Evolutionary conservation across 352 stramenopile species (phyloP), one percentile per base, ranked within the genome.

Genomic region (Phytophthora colocasiae): DNA sequence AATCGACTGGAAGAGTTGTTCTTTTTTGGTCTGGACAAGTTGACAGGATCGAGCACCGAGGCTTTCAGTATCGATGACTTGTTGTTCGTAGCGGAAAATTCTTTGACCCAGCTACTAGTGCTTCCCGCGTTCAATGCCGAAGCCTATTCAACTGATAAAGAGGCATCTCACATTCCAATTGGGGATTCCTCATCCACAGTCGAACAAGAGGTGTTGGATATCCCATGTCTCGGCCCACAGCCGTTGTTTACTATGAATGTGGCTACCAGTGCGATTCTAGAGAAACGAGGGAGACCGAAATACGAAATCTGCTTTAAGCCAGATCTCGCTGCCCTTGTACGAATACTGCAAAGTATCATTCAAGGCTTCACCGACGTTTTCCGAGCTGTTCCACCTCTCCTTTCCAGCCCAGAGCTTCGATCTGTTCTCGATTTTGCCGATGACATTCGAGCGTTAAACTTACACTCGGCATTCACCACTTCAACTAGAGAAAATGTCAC

Each of bases 351-450:
- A 54, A 32, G 47, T 3, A 47, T 77, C 1, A 60, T 91, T 10
- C 52, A 40, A 1, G 66, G 58, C 6, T 81, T 88, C 22, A 72
- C 78, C 0, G 71, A 84, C 31, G 22, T 63, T 2, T 90, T 89
- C 26, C 70, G 67, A 3, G 41, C 61, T 0, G 72, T 91, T n/a
- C 64, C 73, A 2, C 58, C 80, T 1, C 44, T 90, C 4, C 45
- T 79, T 0, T 57, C 69, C 0, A 77, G 77, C 27, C 68, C 71
- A 0, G 80, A 85, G 5, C 66, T 91, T 29, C 64, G 58, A 1
- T 68, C 77, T 2, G 64, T 89, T 11, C 52, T 91, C 22, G 66
- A 66, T 4, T 91, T 91, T 62, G 70, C 77, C 0, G 57, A 79
- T 14, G 67, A 90, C 29, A 80, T 85, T n/a, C 75, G 71, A 31